phyloP scores from a whole-genome alignment of 2,329 filamentous ascomycete genomes.

The Trichoderma koningiopsis region DNA sequence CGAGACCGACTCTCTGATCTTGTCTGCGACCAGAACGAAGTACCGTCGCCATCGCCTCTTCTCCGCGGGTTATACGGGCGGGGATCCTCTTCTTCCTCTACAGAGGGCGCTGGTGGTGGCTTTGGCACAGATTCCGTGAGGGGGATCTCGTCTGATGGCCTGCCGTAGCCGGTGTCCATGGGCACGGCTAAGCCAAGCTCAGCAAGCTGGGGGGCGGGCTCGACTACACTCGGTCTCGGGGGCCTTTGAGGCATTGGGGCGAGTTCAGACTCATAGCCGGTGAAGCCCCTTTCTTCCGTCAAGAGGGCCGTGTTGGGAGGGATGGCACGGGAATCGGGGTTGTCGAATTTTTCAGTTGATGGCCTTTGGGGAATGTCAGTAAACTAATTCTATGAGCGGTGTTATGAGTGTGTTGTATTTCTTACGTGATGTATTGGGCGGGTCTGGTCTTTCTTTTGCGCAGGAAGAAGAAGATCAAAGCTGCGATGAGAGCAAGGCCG shows the following conservation, averaged over 20 bases:
- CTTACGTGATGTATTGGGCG: constrained; percentile 45
- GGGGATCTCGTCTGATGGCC: constrained; percentile 25
- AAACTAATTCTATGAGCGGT: background rate
- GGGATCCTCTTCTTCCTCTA: background rate
- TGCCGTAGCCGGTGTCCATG: background rate
- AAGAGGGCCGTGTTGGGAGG: background rate
- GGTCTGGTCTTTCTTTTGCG: constrained; percentile 41
- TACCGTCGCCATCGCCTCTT: constrained; percentile 23
- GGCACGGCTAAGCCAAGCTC: constrained; percentile 14
- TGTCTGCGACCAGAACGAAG: constrained; percentile 24
- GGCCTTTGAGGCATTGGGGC: background rate
- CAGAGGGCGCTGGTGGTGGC: background rate
- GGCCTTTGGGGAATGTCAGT: constrained; percentile 36
- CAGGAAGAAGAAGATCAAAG: constrained; percentile 48
- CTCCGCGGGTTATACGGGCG: constrained; percentile 21
- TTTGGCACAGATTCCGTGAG: background rate
- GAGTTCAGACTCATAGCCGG: constrained; percentile 4
- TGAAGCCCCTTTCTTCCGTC: background rate
- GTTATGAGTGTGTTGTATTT: background rate
- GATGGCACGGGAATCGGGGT: background rate
- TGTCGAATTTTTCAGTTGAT: constrained; percentile 15
- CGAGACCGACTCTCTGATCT: constrained; percentile 18
- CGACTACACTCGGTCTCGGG: constrained; percentile 9
- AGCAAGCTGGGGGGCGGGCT: constrained; percentile 12
- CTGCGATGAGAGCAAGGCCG: constrained; percentile 46